A percentile compares a stretch with the other conserved stretches of the same genome.
Evolutionary conservation across 192 early-diverging fungal genomes (phyloP).

Genomic region (Umbelopsis sp.): DNA sequence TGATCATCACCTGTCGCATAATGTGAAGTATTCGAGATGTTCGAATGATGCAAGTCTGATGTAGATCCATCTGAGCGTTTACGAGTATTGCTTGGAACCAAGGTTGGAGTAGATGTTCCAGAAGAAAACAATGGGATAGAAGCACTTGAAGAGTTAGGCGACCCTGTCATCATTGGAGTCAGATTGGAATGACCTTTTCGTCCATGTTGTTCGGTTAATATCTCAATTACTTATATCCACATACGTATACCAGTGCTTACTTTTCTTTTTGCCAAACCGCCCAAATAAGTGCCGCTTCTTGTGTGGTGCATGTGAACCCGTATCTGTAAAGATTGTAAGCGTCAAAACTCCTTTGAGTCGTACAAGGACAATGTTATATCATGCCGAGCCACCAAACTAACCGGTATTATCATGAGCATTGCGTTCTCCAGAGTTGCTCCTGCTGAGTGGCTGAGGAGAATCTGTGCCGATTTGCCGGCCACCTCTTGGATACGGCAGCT

Average conservation of each 20-base stretch:
- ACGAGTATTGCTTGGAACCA: background rate
- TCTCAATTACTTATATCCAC: no score
- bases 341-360: background rate
- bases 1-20: background rate
- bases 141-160: background rate
- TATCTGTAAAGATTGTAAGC: background rate
- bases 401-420: background rate
- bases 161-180: constrained; percentile 4
- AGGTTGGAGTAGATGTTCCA: background rate
- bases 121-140: constrained; percentile 4
- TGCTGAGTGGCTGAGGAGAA: background rate
- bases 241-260: constrained; percentile 19
- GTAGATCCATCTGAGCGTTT: constrained; percentile 23
- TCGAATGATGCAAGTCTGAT: constrained; percentile 15
- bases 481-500: constrained; percentile 11
- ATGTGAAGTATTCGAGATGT: background rate
- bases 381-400: background rate
- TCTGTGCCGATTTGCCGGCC: constrained; percentile 18
- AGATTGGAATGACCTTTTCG: constrained; percentile 26
- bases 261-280: constrained; percentile 35
- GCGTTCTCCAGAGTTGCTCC: constrained; percentile 5
- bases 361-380: no score
- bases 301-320: background rate
- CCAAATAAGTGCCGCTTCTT: constrained; percentile 30
- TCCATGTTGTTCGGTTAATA: background rate